Evolutionary conservation across 2,329 filamentous ascomycete species (phyloP), one percentile per base, ranked within the genome.

Genomic region (Ascochyta viciae-villosae): DNA sequence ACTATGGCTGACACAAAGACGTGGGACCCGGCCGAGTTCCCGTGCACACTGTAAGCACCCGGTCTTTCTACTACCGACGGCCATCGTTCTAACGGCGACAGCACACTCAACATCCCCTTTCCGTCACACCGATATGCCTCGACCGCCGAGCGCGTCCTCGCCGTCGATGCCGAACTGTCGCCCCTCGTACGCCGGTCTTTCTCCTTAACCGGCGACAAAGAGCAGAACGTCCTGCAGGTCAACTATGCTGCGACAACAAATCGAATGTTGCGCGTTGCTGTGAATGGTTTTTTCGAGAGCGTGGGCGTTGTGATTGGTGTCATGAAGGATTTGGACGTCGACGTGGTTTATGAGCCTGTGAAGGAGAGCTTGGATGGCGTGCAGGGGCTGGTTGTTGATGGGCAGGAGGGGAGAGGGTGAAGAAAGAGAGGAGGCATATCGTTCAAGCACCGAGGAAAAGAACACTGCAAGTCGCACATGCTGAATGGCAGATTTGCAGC

Each of bases 221-320:
- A 64, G 23, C 61, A 74, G 75, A 65, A 79, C 1, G 77, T 93
- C 4, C 81, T 98, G 44, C 82, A 84, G 57, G 89, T 91, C 9
- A 84, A 89, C 57, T 98, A 98, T 78, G 85, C 83, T 50, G 95
- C 95, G 1, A 92, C 92, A 0, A 98, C 95, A 19, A 96, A 97
- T 74, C 89, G 95, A 65, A 98, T 98, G 94, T 83, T 99, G 54
- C 88, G 95, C 40, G 95, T 99, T 2, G 91, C 94, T 3, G 93
- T 97, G 53, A 98, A 98, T 78, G 92, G 92, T 9, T 97, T 97
- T 76, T 92, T 98, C 83, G 94, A 98, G 69, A 96, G 89, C 65
- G 76, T 97, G 52, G 86, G 87, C 48, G 86, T 97, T 5, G 89
- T 97, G 1, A 76, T 97, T 38, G 90, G 92, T 50, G 90, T 96